Base-by-base conservation (phyloP, 257 asterid genomes). In the Dorcoceras hygrometricum region DNA sequence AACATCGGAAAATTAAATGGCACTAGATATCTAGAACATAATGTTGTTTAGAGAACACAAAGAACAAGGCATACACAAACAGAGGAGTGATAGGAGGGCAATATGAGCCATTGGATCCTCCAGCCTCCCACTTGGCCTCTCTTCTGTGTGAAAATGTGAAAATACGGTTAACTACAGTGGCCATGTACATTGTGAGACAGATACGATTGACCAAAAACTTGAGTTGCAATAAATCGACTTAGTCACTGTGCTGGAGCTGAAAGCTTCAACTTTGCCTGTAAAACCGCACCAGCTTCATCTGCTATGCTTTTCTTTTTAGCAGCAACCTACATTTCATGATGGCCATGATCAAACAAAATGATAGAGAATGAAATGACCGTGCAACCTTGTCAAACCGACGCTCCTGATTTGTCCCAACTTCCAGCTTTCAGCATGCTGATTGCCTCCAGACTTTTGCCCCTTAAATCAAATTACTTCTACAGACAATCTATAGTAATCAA, bases 281-380 rank as follows among this genome's bases (percentile, higher is more conserved):
- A 82, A 62, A 87, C 81, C 43, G 84, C 80, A 46, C 91, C 91
- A 14, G 83, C 87, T 74, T 91, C 98, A 70, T 89, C 95, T 27
- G 94, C 94, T 73, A 89, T 76, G 66, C 86, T 76, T 78, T 82
- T 89, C 94, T 91, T 85, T 79, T 87, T 87, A 5, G 90, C 57
- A 2, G 96, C 88, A 36, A 89, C 94, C 96, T 91, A 94, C 81
- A 75, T 60, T 66, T 57, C 24, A 50, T 34, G n/a, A 59, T n/a
- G 16, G 23, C 24, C 12, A 18, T 60, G 50, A 73, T 59, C 65
- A 68, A 28, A 34, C 36, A 36, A 66, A 61, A 20, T 3, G 56
- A 46, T 59, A 23, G 59, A 63, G 23, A 53, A 57, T 20, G 55
- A 60, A 66, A 67, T 57, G 50, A 1, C 11, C 29, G 23, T 10